Conservation (phyloP, 306 rosid genomes). For the Quercus alba region DNA sequence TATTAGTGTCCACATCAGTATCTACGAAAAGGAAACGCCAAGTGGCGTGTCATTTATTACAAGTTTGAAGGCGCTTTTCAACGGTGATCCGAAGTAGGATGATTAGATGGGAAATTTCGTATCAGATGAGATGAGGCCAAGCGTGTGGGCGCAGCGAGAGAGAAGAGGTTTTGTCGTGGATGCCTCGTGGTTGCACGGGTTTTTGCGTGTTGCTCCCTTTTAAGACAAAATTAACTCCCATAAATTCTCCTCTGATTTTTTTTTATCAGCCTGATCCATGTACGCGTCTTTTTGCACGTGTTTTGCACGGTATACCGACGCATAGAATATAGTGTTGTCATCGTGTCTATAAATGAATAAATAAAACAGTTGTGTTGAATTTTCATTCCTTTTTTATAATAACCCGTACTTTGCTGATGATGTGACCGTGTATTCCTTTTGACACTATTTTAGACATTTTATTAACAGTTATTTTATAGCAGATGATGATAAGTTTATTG, state of each 20-base stretch:
- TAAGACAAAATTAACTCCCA: not conserved
- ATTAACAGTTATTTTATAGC: no score
- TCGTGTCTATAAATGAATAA: not conserved
- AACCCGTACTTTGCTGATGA: no score
- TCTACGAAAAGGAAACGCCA: no score
- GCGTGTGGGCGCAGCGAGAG: conserved; percentile 23
- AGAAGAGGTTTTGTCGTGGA: conserved; percentile 21
- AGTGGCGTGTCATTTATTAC: not conserved
- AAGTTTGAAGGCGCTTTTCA: not conserved
- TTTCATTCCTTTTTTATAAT: no score
- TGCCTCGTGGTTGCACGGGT: conserved; percentile 25
- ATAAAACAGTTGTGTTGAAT: no score
- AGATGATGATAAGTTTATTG: no score
- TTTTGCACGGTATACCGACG: not conserved
- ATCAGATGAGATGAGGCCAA: not conserved
- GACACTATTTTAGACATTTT: no score
- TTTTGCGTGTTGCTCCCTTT: no score
- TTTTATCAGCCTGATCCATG: not conserved
- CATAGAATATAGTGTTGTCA: not conserved
- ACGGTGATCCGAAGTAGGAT: not conserved
- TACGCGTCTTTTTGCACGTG: not conserved
- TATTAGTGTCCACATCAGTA: no score
- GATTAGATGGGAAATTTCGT: not conserved
- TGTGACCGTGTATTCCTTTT: no score
- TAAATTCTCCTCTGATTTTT: not conserved